Conservation (phyloP, 306 rosid species). For the Cercis canadensis region DNA sequence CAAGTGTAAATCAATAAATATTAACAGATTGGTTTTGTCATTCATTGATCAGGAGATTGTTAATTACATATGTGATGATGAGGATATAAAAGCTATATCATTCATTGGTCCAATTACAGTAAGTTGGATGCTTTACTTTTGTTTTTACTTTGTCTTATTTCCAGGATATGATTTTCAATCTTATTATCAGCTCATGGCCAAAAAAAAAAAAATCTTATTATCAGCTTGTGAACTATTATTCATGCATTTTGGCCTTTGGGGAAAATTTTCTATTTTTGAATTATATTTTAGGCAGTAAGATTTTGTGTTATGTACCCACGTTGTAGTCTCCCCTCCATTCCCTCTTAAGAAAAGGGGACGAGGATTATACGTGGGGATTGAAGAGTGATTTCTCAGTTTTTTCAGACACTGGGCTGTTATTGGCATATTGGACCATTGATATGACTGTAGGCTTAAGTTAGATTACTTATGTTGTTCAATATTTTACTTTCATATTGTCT, state of each 20-base stretch:
- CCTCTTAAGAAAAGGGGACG: background rate
- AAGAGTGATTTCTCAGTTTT: slow-evolving; percentile 2
- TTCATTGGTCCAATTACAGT: slow-evolving; percentile 60
- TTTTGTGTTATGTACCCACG: background rate
- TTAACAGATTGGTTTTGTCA: slow-evolving; percentile 33
- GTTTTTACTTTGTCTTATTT: background rate
- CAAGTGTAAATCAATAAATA: slow-evolving; percentile 26
- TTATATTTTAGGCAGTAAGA: slow-evolving; percentile 5
- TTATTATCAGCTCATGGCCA: too few species aligned
- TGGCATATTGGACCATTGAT: background rate
- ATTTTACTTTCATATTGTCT: slow-evolving; percentile 8
- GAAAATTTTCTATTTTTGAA: background rate
- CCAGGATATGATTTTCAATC: background rate
- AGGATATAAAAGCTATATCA: slow-evolving; percentile 71
- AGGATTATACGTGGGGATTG: background rate
- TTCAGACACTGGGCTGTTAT: background rate
- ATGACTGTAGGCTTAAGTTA: background rate
- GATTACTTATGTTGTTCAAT: slow-evolving; percentile 4
- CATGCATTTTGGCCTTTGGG: too few species aligned
- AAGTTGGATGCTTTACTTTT: slow-evolving; percentile 45
- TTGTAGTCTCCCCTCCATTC: background rate
- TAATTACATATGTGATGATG: slow-evolving; percentile 69
- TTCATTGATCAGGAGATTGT: slow-evolving; percentile 60
- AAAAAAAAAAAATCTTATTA: too few species aligned
- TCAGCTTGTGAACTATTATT: background rate